Evolutionary conservation across 1,139 yeast species (phyloP), one percentile per base, ranked within the genome.

Genomic region (Protomyces gravidus): DNA sequence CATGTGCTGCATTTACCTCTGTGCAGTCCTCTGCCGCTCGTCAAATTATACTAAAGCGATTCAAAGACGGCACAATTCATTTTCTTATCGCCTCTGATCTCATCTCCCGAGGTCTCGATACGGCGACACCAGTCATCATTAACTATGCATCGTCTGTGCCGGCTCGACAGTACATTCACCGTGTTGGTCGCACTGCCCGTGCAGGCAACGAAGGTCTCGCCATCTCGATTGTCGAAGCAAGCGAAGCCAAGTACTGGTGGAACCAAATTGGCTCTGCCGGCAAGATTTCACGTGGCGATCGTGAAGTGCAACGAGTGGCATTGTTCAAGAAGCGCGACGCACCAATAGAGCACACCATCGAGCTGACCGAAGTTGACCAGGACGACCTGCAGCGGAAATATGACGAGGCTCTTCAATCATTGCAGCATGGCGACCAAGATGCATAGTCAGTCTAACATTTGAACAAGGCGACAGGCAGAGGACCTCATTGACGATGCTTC

Each of bases 111-210:
- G 99, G 99, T 0, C 73, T 94, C 40, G 97, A 92, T 72, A 85
- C 88, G 57, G 84, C 84, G 23, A 78, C 90, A 27, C 82, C 82
- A 61, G 72, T 89, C 51, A 97, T 92, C 1, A 75, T 92, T 9
- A 87, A 92, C 66, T 92, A 81, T 70, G 96, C 92, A 69, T 84
- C 96, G 0, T 95, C 97, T 0, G 85, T 80, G 64, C 95, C 90
- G 64, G 80, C 89, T 78, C 96, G 95, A 63, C 97, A 92, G 69
- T 92, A 92, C 68, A 94, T 94, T 5, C 99, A 92, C 72, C 78
- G 98, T 28, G 96, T 90, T 0, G 99, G 99, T 0, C 77, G 99
- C 65, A 92, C 98, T 0, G 99, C 97, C 0, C 77, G 99, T 63
- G 98, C 97, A 0, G 95, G 95, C 0, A 78, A 78, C 45, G 69